Evolutionary conservation across 2,329 filamentous ascomycete species (phyloP).

Genomic region (Nannizziopsis barbatae): DNA sequence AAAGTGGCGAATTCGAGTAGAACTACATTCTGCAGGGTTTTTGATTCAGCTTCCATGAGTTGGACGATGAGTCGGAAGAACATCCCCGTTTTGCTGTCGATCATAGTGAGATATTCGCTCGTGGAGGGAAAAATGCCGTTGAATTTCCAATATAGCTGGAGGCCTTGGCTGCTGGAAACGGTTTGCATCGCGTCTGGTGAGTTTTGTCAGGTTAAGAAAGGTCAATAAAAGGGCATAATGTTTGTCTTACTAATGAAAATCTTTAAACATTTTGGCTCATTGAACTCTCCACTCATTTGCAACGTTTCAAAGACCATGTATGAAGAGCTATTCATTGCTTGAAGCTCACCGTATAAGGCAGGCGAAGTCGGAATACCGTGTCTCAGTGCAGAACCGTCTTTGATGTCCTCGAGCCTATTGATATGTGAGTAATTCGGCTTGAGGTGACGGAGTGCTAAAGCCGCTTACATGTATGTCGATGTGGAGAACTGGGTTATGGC

Average conservation of each 20-base stretch:
- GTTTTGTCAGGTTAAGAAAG: too few species aligned
- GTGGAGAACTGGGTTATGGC: not conserved
- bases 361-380: constrained; percentile 29
- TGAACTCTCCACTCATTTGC: not conserved
- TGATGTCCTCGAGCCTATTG: constrained; percentile 29
- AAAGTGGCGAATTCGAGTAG: constrained; percentile 56
- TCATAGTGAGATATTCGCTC: constrained; percentile 21
- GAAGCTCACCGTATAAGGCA: constrained; percentile 26
- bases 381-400: constrained; percentile 29
- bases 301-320: constrained; percentile 16
- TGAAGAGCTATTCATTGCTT: constrained; percentile 30
- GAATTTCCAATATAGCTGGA: constrained; percentile 36
- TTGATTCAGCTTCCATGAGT: constrained; percentile 33
- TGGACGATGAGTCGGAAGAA: constrained; percentile 37
- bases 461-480: not conserved
- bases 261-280: not conserved
- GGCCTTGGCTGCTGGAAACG: constrained; percentile 38
- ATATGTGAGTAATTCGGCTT: not conserved
- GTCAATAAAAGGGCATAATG: not conserved
- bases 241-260: not conserved
- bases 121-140: constrained; percentile 28
- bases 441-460: too few species aligned
- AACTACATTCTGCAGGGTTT: constrained; percentile 19
- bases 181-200: constrained; percentile 33
- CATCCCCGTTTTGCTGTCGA: constrained; percentile 29